These are phyloP conservation scores for Hanseniaspora pseudoguilliermondii DNA, from an alignment of 805 yeast species.

Conservation along the genomic window DNA sequence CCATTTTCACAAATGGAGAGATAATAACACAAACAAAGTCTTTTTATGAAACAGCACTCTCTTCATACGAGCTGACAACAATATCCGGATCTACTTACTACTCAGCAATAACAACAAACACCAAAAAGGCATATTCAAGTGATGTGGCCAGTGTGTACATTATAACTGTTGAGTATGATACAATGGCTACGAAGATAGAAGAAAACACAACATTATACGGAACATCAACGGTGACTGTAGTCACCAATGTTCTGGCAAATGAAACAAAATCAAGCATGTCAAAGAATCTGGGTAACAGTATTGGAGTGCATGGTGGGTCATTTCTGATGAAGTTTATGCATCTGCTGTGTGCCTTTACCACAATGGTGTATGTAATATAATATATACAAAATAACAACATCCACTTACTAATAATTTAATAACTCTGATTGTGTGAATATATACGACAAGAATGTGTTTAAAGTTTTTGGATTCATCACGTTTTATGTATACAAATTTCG, in stretches of 20 bases:
- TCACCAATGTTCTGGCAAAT: neutral
- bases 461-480: too few species aligned
- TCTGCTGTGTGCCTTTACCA: neutral
- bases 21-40: conserved; percentile 23
- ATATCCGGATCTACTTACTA: neutral
- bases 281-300: neutral
- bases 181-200: neutral
- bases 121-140: neutral
- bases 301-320: neutral
- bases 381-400: neutral
- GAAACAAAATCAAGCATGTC: neutral
- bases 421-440: neutral
- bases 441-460: too few species aligned
- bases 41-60: conserved; percentile 23
- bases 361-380: neutral
- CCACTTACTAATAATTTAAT: neutral
- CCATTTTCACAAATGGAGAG: conserved; percentile 25
- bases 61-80: conserved; percentile 11
- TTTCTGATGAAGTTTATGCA: neutral
- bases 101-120: neutral
- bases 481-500: too few species aligned
- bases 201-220: neutral
- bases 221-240: neutral
- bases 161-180: neutral
- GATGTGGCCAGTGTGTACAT: neutral